phyloP scores from a whole-genome alignment of 2,329 filamentous ascomycete genomes.

The Ophiosphaerella korrae region DNA sequence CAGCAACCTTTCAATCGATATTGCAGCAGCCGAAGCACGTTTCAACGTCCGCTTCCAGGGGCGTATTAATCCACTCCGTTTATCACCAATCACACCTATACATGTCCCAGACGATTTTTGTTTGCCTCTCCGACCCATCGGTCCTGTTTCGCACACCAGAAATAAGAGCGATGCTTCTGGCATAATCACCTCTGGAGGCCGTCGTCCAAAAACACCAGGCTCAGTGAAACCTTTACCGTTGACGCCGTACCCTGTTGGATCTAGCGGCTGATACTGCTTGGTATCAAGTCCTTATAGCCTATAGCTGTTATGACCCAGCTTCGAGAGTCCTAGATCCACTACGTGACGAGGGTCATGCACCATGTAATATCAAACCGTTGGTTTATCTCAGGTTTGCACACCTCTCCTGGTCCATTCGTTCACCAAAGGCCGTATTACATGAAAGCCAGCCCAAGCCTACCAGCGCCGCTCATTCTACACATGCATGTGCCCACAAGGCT shows the following conservation, averaged over 20 bases:
- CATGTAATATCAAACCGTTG: no score
- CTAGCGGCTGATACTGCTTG: no score
- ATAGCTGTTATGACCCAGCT: no score
- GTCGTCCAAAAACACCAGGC: constrained; percentile 10
- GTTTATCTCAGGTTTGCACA: no score
- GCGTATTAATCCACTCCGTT: constrained; percentile 22
- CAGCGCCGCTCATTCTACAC: no score
- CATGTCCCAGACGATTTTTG: constrained; percentile 10
- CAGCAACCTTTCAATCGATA: constrained; percentile 13
- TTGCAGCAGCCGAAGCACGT: neutral
- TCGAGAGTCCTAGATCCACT: no score
- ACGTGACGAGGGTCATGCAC: no score
- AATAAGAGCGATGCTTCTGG: constrained; percentile 9
- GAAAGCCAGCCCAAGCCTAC: no score
- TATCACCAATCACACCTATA: constrained; percentile 25
- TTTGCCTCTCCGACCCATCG: constrained; percentile 9
- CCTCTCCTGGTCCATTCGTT: no score
- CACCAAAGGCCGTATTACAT: no score
- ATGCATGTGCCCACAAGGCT: no score
- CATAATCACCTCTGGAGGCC: constrained; percentile 1
- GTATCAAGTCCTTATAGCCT: no score
- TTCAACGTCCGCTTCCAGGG: constrained; percentile 11
- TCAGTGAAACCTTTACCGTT: constrained; percentile 37
- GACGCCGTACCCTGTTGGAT: constrained; percentile 36
- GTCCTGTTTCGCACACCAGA: constrained; percentile 8